Evolutionary conservation across 345 rosid genomes (phyloP), one percentile per base, ranked within the genome.

Genomic region (Citrus unshiu): DNA sequence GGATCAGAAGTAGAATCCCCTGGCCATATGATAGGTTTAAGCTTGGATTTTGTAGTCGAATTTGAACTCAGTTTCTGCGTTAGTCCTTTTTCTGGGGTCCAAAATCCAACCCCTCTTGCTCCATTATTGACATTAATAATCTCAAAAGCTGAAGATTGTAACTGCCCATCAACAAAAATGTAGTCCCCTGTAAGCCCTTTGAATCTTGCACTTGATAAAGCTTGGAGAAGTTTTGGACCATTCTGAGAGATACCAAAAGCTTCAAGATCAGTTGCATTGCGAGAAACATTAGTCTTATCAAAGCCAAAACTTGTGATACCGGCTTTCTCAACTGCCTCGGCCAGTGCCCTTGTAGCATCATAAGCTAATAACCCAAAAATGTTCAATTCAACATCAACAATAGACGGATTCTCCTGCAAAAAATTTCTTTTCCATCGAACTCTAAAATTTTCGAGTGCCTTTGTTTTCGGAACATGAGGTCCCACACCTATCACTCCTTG

Each of bases 301-400:
- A 84, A 86, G 66, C 66, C 75, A 43, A 76, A 18, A 43, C 77
- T 73, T 18, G 39, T 9, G 54, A 37, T 69, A 13, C 85, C 83
- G 34, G 80, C 83, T 25, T 85, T 82, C 80, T 91, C 92, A 73
- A 86, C 74, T 54, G 93, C 90, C 79, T 57, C 63, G 16, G 91
- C 91, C 0, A 90, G 54, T n/a, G 89, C 89, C 2, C 57, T 64
- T 27, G 77, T 75, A 27, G 90, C 88, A 79, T 89, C 92, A 80
- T 91, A 86, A 35, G 91, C 91, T 83, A 87, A 77, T 2, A 85
- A 21, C 4, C 90, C 90, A 32, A 72, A 82, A 24, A 83, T 77
- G 32, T 61, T 82, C 58, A 86, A 61, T 37, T 85, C 79, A 51
- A 73, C 69, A 73, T 84, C 72, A 13, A 57, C 19, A 43, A 64